A percentile compares a stretch with the other conserved stretches of the same genome.
Conservation (phyloP, 1,284 basidiomycete genomes). For the Ceratobasidium sp. region DNA sequence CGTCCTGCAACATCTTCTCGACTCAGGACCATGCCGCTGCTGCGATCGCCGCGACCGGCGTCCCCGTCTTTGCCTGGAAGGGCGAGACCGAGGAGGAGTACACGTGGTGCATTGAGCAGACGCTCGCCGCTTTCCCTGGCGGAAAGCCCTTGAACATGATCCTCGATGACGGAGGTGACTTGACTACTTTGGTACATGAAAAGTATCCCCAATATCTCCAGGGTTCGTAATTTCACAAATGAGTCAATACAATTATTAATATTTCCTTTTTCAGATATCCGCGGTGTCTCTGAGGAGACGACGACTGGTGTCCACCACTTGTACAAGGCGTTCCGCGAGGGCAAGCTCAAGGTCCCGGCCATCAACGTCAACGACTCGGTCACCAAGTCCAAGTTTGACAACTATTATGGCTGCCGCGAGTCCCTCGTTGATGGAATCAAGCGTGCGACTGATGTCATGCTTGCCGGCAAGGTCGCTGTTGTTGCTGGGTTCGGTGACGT, state of each 20-base stretch:
- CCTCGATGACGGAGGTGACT: constrained; percentile 98
- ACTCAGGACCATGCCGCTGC: constrained; percentile 99
- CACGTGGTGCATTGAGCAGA: constrained; percentile 97
- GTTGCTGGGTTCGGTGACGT: constrained; percentile 99
- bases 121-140: constrained; percentile 78
- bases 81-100: constrained; percentile 99
- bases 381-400: constrained; percentile 76
- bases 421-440: constrained; percentile 99
- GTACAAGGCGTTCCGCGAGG: constrained; percentile 96
- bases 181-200: constrained; percentile 94
- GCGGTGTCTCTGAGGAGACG: constrained; percentile 97
- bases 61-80: constrained; percentile 99
- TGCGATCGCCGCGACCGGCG: constrained; percentile 97
- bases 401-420: constrained; percentile 98
- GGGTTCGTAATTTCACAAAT: constrained; percentile 56
- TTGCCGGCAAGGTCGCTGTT: constrained; percentile 98
- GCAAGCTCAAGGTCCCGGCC: constrained; percentile 95
- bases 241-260: constrained; percentile 3
- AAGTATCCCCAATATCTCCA: constrained; percentile 90
- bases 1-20: constrained; percentile 99
- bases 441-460: constrained; percentile 99
- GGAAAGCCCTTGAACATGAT: constrained; percentile 97
- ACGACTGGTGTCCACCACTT: constrained; percentile 99
- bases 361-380: constrained; percentile 99
- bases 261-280: constrained; percentile 63